Evolutionary conservation across 1,284 basidiomycete species (phyloP).

Genomic region (Melanopsichium pennsylvanicum): DNA sequence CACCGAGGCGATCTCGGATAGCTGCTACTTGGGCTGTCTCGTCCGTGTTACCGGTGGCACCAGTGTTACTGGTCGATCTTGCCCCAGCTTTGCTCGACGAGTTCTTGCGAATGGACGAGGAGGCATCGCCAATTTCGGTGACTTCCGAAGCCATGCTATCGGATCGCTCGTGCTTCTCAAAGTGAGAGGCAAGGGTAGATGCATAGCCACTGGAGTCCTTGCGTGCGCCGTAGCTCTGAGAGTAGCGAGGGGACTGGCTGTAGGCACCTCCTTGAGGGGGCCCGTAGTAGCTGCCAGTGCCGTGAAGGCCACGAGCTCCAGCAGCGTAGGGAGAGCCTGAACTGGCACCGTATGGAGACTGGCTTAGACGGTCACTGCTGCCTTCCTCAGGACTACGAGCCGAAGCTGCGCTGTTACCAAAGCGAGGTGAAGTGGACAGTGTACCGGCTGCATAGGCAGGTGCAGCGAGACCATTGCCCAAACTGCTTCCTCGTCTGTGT

Average conservation of each 20-base stretch:
- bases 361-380: constrained; percentile 24
- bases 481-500: constrained; percentile 46
- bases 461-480: constrained; percentile 47
- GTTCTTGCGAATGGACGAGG: constrained; percentile 18
- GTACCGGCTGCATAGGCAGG: constrained; percentile 31
- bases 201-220: constrained; percentile 37
- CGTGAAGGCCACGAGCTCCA: constrained; percentile 27
- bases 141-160: constrained; percentile 48
- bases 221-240: constrained; percentile 31
- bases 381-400: constrained; percentile 20
- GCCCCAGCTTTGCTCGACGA: constrained; percentile 13
- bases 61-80: constrained; percentile 38
- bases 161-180: constrained; percentile 47
- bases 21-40: constrained; percentile 62
- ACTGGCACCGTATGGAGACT: constrained; percentile 32
- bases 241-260: constrained; percentile 41
- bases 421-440: constrained; percentile 47
- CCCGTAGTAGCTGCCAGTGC: constrained; percentile 31
- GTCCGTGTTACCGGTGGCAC: constrained; percentile 40
- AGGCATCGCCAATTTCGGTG: constrained; percentile 37
- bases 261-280: constrained; percentile 33
- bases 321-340: constrained; percentile 33
- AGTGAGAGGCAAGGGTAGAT: constrained; percentile 35
- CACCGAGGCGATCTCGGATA: constrained; percentile 62
- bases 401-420: constrained; percentile 16